Percentiles rank a stretch among this genome's conserved stretches.
phyloP scores from a whole-genome alignment of 257 asterid genomes.

The Oldenlandia corymbosa region DNA sequence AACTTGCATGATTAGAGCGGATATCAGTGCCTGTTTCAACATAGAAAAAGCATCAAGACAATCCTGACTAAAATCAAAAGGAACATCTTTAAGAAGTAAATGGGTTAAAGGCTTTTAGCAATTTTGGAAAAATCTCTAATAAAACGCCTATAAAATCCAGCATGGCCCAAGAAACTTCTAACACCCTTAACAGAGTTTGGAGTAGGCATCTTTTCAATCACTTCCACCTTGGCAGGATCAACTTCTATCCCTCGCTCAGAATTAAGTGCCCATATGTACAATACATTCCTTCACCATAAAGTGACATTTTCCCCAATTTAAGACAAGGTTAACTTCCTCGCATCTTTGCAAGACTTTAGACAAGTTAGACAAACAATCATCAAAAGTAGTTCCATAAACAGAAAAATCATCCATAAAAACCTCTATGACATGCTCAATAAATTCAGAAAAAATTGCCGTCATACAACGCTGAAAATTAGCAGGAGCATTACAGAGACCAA shows the following conservation, averaged over 20 bases:
- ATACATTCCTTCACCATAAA: background rate
- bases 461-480: too few species aligned
- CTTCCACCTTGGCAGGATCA: background rate
- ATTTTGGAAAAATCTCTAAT: background rate
- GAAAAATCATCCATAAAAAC: background rate
- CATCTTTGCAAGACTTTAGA: background rate
- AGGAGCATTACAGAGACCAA: background rate
- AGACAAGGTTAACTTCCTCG: background rate
- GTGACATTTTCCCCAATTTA: background rate
- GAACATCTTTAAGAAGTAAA: background rate
- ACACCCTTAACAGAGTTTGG: background rate
- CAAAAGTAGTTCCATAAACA: background rate
- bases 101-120: background rate
- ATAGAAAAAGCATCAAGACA: background rate
- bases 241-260: background rate
- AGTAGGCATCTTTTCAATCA: background rate
- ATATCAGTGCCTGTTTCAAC: background rate
- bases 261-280: background rate
- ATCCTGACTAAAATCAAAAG: background rate
- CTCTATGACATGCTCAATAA: background rate
- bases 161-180: background rate
- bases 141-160: background rate
- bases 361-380: background rate
- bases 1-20: background rate
- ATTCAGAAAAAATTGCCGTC: too few species aligned